Evolutionary conservation across 805 yeast species (phyloP), one percentile per base, ranked within the genome.

Genomic region (Jamesozyma piceae): DNA sequence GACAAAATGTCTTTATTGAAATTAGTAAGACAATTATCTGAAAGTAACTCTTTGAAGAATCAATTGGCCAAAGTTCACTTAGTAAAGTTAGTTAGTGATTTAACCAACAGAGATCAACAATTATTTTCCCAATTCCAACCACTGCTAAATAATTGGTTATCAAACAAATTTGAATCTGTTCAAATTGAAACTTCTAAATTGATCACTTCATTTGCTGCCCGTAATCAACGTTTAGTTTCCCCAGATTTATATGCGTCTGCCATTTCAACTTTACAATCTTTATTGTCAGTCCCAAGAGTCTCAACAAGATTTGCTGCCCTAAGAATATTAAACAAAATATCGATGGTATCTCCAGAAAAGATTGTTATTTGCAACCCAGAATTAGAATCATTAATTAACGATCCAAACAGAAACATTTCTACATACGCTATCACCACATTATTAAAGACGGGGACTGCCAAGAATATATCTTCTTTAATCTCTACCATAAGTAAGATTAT

Each of bases 361-460:
- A 75, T 82, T 40, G 78, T 83, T 49, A 75, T 76, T 36, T 87
- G 94, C 63, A 92, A 87, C 59, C 68, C 74, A 39, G 97, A 89
- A 62, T 74, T 92, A 57, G 97, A 92, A 66, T 68, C 78, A 27
- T 73, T 92, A 61, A 85, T 92, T 55, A 81, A 82, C 59, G 97
- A 90, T 63, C 62, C 89, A 21, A 88, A 86, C 67, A 79, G 95
- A 66, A 81, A 95, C 28, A 79, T 92, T 50, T 90, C 97, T 13
- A 92, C 98, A 14, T 90, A 87, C 65, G 97, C 98, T 22, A 92
- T 92, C 61, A 92, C 97, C 28, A 90, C 97, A 2, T 72, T 92
- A 58, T 76, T 92, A 64, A 92, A 90, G 68, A 90, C 97, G 2
- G 95, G 97, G 60, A 88, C 89, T 50, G 82, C 86, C 48, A 87